phyloP scores from a whole-genome alignment of 805 yeast species.

The Blastobotrys mokoenaii region DNA sequence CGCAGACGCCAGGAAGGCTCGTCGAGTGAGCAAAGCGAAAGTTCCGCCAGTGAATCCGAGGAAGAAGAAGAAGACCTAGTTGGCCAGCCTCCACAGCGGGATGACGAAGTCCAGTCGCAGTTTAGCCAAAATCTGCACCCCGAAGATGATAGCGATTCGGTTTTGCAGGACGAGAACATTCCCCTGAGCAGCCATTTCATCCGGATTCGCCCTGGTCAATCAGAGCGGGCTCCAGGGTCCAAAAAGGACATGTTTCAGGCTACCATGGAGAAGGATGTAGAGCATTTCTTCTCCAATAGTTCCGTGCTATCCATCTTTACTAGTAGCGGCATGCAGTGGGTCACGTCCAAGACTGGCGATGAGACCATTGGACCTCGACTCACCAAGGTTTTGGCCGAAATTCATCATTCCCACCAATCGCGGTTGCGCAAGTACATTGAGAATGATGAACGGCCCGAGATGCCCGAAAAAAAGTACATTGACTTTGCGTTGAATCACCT shows the following conservation, averaged over 20 bases:
- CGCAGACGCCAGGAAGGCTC: neutral
- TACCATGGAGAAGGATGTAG: conserved; percentile 10
- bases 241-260: conserved; percentile 9
- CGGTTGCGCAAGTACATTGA: conserved; percentile 7
- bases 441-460: neutral
- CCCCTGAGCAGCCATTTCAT: conserved; percentile 7
- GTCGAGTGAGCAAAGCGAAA: neutral
- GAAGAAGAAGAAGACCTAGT: no score
- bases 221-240: neutral
- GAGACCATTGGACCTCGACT: conserved; percentile 6
- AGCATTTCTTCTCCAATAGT: conserved; percentile 6
- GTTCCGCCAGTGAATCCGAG: neutral
- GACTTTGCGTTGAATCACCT: neutral
- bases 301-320: conserved; percentile 34
- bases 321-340: conserved; percentile 35
- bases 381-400: conserved; percentile 4
- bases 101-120: neutral
- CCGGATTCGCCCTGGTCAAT: neutral
- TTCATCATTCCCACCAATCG: conserved; percentile 6
- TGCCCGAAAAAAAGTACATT: conserved; percentile 5
- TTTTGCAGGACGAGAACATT: conserved; percentile 9
- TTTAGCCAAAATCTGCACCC: neutral
- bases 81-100: no score
- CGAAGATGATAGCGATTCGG: conserved; percentile 3
- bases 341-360: conserved; percentile 22